These are phyloP conservation scores for Fusarium pseudonygamai DNA, from an alignment of 2,329 filamentous ascomycete species.

Conservation along the genomic window DNA sequence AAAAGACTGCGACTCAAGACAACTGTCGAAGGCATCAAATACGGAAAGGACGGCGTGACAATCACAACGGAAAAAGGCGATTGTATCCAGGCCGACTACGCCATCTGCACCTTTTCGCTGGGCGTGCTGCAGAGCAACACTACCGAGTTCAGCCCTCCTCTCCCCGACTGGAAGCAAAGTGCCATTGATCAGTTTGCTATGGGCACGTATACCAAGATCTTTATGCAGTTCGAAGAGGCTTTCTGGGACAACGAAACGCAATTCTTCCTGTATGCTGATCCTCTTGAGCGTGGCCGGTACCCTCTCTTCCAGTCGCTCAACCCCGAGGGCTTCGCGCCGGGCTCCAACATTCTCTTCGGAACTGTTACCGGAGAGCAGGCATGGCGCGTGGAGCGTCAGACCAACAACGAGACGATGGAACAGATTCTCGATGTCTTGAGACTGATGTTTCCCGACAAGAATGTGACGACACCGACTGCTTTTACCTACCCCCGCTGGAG, in stretches of 20 bases:
- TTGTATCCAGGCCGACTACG: conserved; percentile 68
- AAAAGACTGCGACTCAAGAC: conserved; percentile 66
- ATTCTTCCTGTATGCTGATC: conserved; percentile 58
- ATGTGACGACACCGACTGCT: conserved; percentile 66
- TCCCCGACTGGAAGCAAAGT: conserved; percentile 71
- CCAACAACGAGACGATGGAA: conserved; percentile 65
- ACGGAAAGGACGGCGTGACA: conserved; percentile 62
- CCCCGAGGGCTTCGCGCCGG: conserved; percentile 65
- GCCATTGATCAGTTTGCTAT: conserved; percentile 73
- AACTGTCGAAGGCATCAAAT: conserved; percentile 63
- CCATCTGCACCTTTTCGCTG: conserved; percentile 73
- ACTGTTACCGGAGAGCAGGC: conserved; percentile 50
- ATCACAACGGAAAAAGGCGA: conserved; percentile 61
- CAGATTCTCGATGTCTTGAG: conserved; percentile 67
- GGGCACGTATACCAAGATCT: conserved; percentile 79
- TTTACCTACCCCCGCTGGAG: conserved; percentile 64
- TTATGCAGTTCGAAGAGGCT: conserved; percentile 72
- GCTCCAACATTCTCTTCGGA: conserved; percentile 71
- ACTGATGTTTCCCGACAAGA: conserved; percentile 67
- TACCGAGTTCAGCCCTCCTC: conserved; percentile 64
- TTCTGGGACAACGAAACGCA: conserved; percentile 66
- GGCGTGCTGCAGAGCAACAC: conserved; percentile 72
- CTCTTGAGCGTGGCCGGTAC: conserved; percentile 53
- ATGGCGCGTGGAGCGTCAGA: conserved; percentile 66
- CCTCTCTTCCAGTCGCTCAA: conserved; percentile 73